Base-by-base conservation (phyloP, 306 rosid genomes). In the Clitoria ternatea region DNA sequence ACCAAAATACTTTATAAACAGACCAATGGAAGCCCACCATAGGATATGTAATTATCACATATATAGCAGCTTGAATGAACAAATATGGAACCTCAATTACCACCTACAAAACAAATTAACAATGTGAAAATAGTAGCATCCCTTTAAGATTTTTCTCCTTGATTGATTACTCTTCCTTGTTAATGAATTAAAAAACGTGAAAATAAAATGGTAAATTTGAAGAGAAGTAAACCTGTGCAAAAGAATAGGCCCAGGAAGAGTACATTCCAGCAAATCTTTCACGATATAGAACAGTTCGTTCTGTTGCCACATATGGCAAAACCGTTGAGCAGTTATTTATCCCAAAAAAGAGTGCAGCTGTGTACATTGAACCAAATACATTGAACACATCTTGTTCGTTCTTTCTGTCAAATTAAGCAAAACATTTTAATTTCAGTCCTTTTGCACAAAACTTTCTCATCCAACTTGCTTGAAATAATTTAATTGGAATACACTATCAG, bases 211-310 rank as follows among this genome's bases (percentile, higher is more conserved):
- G 7, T 17, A 19, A 68, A 3, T 56, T n/a, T 26, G 2, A 20
- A 29, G 61, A 76, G 32, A 61, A 70, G 5, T 4, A 60, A 65
- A 86, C 96, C 90, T 89, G 96, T 36, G 96, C 88, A 39, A 80
- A 73, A 17, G 96, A 85, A 56, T 84, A 84, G 33, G 92, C 90
- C 85, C 85, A 80, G 2, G 88, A 77, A 33, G 88, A 86, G 64
- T 80, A 86, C 96, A 89, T 89, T 76, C 92, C 92, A 12, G 90
- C 84, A 71, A 76, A 87, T 69, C 55, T 84, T 81, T 86, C 96
- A 6, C 90, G 83, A 61, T 80, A 83, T 27, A 89, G 63, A 63
- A 89, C 88, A 8, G 39, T 77, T 24, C 92, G 85, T 64, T 89
- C 96, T 18, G 78, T 74, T 12, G 88, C 82, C 59, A 86, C 86